phyloP scores from a whole-genome alignment of 2,329 filamentous ascomycete species.

The Calonectria henricotiae region DNA sequence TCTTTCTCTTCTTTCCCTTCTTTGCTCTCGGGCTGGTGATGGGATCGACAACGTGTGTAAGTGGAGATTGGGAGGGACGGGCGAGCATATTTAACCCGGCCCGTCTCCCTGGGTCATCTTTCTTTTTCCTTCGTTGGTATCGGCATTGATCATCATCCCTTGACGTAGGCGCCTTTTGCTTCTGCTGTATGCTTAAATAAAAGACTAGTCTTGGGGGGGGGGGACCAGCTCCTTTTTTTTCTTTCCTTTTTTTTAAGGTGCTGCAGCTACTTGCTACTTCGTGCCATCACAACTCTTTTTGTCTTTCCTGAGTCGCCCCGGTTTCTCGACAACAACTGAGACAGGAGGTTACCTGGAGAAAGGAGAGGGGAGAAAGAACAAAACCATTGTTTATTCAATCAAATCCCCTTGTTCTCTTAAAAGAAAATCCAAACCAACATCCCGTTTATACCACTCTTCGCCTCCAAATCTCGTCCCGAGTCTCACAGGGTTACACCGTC shows the following conservation, averaged over 20 bases:
- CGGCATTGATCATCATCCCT: constrained; percentile 22
- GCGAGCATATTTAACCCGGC: constrained; percentile 17
- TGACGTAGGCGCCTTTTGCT: not conserved
- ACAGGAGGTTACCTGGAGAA: no score
- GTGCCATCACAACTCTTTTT: constrained; percentile 5
- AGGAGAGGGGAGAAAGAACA: not conserved
- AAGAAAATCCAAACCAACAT: not conserved
- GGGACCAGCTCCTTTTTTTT: not conserved
- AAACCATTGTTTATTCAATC: not conserved
- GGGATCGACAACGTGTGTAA: constrained; percentile 46
- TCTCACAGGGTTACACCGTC: constrained; percentile 5
- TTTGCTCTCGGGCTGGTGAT: constrained; percentile 9
- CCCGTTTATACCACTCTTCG: not conserved
- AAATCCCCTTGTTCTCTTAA: not conserved
- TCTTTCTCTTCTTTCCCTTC: not conserved
- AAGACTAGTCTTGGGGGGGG: constrained; percentile 16
- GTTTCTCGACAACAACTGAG: no score
- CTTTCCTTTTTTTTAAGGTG: constrained; percentile 3
- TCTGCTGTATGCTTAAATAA: constrained; percentile 19
- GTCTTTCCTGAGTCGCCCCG: no score
- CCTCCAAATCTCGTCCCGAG: not conserved
- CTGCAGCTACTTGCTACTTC: not conserved
- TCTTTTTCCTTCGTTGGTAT: not conserved
- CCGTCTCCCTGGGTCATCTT: not conserved
- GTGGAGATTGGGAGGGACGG: constrained; percentile 34